Conservation (phyloP, 805 yeast genomes). For the Yueomyces sp. region DNA sequence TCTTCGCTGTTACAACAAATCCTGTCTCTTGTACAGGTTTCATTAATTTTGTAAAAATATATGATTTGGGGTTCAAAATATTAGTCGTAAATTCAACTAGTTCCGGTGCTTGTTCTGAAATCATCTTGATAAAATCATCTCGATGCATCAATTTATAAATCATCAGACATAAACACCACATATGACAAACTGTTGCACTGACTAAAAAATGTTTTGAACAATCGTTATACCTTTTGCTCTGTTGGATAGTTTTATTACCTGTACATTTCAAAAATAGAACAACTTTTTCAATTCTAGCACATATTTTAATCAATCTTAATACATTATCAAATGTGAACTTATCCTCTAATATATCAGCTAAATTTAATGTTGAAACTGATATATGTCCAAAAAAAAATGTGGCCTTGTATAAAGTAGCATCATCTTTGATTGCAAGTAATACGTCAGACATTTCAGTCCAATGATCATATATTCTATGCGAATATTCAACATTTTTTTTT, state of each 20-base stretch:
- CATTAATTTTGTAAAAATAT: slow-evolving; percentile 11
- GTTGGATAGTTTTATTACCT: slow-evolving; percentile 5
- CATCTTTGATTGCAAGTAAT: not conserved
- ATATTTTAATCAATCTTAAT: not conserved
- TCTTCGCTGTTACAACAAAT: slow-evolving; percentile 13
- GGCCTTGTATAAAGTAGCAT: not conserved
- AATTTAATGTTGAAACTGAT: not conserved
- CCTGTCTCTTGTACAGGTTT: slow-evolving; percentile 16
- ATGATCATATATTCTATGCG: not conserved
- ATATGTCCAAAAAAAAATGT: not conserved
- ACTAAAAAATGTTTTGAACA: slow-evolving; percentile 8
- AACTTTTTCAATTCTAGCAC: not conserved
- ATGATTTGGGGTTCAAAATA: slow-evolving; percentile 13
- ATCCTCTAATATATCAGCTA: not conserved
- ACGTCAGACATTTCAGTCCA: not conserved
- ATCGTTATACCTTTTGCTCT: slow-evolving; percentile 7
- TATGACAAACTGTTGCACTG: slow-evolving; percentile 8
- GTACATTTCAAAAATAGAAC: not conserved
- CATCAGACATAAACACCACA: slow-evolving; percentile 7
- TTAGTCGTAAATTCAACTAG: slow-evolving; percentile 4
- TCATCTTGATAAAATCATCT: slow-evolving; percentile 47
- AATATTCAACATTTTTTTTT: not conserved
- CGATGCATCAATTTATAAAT: slow-evolving; percentile 29
- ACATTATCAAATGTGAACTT: not conserved
- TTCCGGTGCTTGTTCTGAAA: slow-evolving; percentile 54